Evolutionary conservation across 371 early-diverging fungal genomes (phyloP), one percentile per base, ranked within the genome.

Genomic region (Cokeromyces recurvatus): DNA sequence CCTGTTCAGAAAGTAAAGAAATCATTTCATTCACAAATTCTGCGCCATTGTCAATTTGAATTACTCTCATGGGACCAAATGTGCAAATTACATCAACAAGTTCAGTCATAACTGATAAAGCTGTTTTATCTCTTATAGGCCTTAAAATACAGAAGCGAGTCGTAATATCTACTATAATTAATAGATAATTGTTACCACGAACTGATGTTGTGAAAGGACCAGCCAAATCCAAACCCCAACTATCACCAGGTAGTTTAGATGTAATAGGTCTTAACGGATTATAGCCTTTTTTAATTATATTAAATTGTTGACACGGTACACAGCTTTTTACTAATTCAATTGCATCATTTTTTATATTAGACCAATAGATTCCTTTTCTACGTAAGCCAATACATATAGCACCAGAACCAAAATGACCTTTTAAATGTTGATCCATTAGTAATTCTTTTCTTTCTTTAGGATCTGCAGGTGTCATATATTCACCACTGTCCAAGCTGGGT

Each of bases 381-480:
- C 34, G 43, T 0, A 54, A 2, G 0, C 23, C 7, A 38, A 41
- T 34, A 0, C 54, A 55, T 3, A 57, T 57, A 1, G 34, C 19
- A 21, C 50, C 45, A 23, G 48, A 40, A 23, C 55, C 55, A 37
- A 32, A 50, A 36, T 57, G 55, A 1, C 64, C 53, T 7, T 43
- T 12, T 11, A 16, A 14, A n/a, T 54, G 34, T n/a, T 44, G 55
- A n/a, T 34, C 27, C 29, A 29, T 5, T 29, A 29, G 29, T 11
- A 29, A 29, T 29, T 29, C 29, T 29, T 5, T 5, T 29, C 29
- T 5, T 29, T 29, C 29, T 29, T 29, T 11, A 8, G 29, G 29
- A n/a, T n/a, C n/a, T 29, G 29, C 5, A 29, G 29, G 29, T 29
- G 29, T 29, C 8, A 29, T 29, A 29, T 29, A 8, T 29, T 29